A percentile compares a stretch with the other conserved stretches of the same genome.
phyloP scores from a whole-genome alignment of 2,329 filamentous ascomycete species.

The Ambrosiella xylebori region DNA sequence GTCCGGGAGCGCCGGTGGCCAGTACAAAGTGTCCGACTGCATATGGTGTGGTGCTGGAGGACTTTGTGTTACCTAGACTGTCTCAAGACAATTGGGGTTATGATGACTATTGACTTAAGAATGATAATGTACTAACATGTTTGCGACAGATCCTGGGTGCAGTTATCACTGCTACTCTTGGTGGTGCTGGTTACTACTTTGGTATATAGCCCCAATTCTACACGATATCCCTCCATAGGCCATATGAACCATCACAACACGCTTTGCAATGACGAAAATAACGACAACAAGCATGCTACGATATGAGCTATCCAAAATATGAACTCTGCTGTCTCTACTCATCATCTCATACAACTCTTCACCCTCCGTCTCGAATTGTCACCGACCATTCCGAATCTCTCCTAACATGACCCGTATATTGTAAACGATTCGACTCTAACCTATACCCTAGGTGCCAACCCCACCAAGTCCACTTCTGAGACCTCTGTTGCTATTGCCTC shows the following conservation, averaged over 20 bases:
- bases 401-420: not conserved
- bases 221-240: not conserved
- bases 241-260: not conserved
- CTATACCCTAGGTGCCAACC: constrained; percentile 52
- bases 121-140: not conserved
- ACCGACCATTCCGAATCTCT: not conserved
- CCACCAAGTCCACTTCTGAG: constrained; percentile 74
- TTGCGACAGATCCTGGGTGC: constrained; percentile 60
- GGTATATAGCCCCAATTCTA: constrained; percentile 30
- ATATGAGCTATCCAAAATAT: too few species aligned
- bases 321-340: not conserved
- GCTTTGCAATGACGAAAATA: too few species aligned
- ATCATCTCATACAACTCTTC: not conserved
- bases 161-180: constrained; percentile 79
- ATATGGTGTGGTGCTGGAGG: too few species aligned
- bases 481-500: constrained; percentile 56
- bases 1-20: not conserved
- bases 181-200: constrained; percentile 79
- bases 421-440: not conserved
- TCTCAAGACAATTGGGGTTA: not conserved
- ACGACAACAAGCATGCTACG: too few species aligned
- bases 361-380: not conserved
- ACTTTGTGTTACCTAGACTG: not conserved
- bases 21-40: too few species aligned
- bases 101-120: too few species aligned